Evolutionary conservation across 2,329 filamentous ascomycete genomes (phyloP).

Genomic region (Apiospora aurea): DNA sequence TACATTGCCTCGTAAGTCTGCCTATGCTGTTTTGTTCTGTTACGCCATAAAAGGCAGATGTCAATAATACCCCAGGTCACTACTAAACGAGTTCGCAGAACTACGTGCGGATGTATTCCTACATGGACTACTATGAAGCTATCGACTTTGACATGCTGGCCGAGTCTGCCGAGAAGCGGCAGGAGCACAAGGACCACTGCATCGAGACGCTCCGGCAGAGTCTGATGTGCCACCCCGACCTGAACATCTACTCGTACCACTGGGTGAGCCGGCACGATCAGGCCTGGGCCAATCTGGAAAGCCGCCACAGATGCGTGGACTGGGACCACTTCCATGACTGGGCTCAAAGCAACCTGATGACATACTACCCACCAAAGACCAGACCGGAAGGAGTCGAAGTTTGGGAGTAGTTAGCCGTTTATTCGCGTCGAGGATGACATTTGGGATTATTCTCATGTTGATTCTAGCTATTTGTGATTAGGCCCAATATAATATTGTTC

Average conservation of each 20-base stretch:
- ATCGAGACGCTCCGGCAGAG: neutral
- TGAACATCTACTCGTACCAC: conserved; percentile 3
- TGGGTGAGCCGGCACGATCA: conserved; percentile 4
- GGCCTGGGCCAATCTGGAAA: neutral
- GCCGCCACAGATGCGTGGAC: neutral
- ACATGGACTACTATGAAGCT: neutral
- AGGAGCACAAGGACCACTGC: conserved; percentile 13
- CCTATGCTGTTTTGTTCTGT: too few species aligned
- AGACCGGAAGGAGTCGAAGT: neutral
- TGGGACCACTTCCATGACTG: neutral
- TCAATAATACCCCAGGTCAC: neutral
- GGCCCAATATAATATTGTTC: neutral
- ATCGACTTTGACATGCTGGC: conserved; percentile 9
- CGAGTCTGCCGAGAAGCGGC: neutral
- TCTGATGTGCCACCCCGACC: conserved; percentile 1
- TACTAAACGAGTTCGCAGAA: neutral
- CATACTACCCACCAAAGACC: conserved; percentile 1
- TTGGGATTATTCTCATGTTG: neutral
- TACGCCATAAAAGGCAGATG: neutral
- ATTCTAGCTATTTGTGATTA: neutral
- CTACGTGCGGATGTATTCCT: conserved; percentile 2
- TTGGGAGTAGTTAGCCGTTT: neutral
- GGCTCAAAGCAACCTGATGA: conserved; percentile 1
- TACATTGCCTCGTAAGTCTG: neutral
- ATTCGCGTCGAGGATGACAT: neutral